A percentile compares a stretch with the other conserved stretches of the same genome.
phyloP scores from a whole-genome alignment of 2,329 filamentous ascomycete genomes.

The Plectosphaerella cucumerina region DNA sequence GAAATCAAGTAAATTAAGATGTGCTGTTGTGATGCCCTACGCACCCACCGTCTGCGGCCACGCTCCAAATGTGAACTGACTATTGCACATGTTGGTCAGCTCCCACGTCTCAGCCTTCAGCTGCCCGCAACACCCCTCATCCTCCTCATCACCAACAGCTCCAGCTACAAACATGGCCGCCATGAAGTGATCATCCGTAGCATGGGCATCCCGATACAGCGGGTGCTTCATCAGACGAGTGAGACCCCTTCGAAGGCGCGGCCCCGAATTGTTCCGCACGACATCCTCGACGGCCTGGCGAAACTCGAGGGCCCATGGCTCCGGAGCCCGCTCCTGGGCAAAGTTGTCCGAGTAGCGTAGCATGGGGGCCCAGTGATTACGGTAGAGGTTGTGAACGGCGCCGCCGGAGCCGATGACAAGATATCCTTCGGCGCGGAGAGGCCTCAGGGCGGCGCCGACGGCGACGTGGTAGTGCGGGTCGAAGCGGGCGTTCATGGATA shows the following conservation, averaged over 20 bases:
- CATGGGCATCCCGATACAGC: constrained; percentile 61
- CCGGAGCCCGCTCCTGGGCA: constrained; percentile 54
- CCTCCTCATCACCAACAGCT: constrained; percentile 41
- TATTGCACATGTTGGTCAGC: constrained; percentile 61
- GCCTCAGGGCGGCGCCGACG: constrained; percentile 52
- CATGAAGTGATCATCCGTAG: constrained; percentile 69
- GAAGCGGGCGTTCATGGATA: constrained; percentile 32
- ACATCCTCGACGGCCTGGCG: constrained; percentile 61
- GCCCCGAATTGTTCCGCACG: constrained; percentile 40
- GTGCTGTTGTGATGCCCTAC: background rate
- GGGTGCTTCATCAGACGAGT: constrained; percentile 67
- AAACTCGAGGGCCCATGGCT: constrained; percentile 59
- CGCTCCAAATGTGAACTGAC: constrained; percentile 50
- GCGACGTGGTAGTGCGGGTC: constrained; percentile 41
- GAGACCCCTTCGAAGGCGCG: constrained; percentile 47
- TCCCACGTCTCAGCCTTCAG: constrained; percentile 63
- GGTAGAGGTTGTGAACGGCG: constrained; percentile 66
- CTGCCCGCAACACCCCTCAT: constrained; percentile 33
- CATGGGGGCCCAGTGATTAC: constrained; percentile 64
- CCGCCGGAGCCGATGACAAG: constrained; percentile 58
- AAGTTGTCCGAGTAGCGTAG: constrained; percentile 59
- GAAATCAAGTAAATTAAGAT: no score
- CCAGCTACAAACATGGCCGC: constrained; percentile 60
- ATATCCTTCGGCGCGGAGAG: constrained; percentile 43
- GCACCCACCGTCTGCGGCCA: constrained; percentile 15